Evolutionary conservation across 495 filamentous ascomycete genomes (phyloP), one percentile per base, ranked within the genome.

Genomic region (Schizothecium vesticola): DNA sequence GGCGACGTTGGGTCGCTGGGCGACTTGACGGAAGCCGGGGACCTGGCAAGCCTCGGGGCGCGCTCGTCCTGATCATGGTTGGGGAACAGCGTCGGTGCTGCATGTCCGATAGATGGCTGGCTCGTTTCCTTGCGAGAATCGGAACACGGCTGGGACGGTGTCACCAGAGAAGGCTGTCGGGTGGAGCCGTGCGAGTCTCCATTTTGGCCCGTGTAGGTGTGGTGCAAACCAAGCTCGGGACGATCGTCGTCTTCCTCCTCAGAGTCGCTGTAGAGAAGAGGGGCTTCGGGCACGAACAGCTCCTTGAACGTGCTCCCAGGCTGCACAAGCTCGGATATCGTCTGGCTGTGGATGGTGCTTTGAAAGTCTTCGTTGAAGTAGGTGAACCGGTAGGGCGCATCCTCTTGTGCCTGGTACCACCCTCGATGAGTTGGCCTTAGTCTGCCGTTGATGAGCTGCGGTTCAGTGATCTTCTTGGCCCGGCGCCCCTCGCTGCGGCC

Each of bases 311-410:
- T 90, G 67, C 86, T 83, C 2, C 92, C 95, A 0, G 91, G 91
- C 67, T 95, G 93, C 3, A 94, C 85, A 28, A 99, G 83, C 73
- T 97, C 95, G 12, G 92, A 95, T 60, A 99, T 94, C 0, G 90
- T 96, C 75, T 97, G 93, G 23, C 92, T 93, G 76, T 98, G 95
- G 69, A 98, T 95, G 0, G 95, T 98, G 73, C 90, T 93, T 60
- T 89, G 88, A 68, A 98, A 92, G 70, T 97, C 92, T 73, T 98
- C 95, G 76, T 97, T 97, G 83, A 99, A 99, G 73, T 99, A 99
- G 2, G 95, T 99, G 75, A 96, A 98, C 57, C 95, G 87, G 75
- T 96, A 99, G 0, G 95, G 95, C 1, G 89, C 89, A 63, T 97
- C 96, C 51, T 97, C 93, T 71, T 95, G 92, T 67, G 91, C 88